Evolutionary conservation across 2,329 filamentous ascomycete genomes (phyloP), one percentile per base, ranked within the genome.

Genomic region (Emergomyces africanus): DNA sequence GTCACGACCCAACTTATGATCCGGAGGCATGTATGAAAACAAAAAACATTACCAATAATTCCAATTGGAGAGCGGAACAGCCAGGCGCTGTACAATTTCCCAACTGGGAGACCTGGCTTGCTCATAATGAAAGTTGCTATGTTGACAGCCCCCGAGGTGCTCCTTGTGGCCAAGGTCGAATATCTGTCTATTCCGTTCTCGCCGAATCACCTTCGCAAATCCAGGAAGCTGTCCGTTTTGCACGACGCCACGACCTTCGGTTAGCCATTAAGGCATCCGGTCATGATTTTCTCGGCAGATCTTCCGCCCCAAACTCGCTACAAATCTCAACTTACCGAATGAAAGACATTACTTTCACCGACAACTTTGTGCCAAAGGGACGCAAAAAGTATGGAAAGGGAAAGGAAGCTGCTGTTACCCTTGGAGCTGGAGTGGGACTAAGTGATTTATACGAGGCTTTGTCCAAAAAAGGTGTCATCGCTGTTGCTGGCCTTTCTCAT

Each of bases 211-310:
- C 66, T 1, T 55, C 63, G 25, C 64, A 75, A 53, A 69, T 76
- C 60, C 70, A 75, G 62, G 61, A 67, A n/a, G 70, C 70, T 12
- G 73, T 66, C 58, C 28, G 66, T 67, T 62, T 65, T 68, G 30
- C 55, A 53, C 15, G 62, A 60, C 28, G 63, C 61, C 9, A 65
- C 71, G 59, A 68, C 50, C 67, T 79, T 51, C 72, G 76, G 3
- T 66, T 78, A 1, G 69, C 74, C 35, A 75, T 84, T 61, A 76
- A 78, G 61, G 83, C 83, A 63, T 83, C 81, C 0, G 81, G 81
- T 1, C 81, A 84, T 65, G 80, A 83, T 59, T 74, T 74, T 76
- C 14, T 66, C 33, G 84, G 83, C 48, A 80, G 81, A 51, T 83
- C 80, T 0, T 83, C 83, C 0, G 85, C 84, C 18, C 78, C 78